Percentiles rank a stretch among this genome's conserved stretches.
phyloP scores from a whole-genome alignment of 352 stramenopile species.

The Pythium rishiriense region DNA sequence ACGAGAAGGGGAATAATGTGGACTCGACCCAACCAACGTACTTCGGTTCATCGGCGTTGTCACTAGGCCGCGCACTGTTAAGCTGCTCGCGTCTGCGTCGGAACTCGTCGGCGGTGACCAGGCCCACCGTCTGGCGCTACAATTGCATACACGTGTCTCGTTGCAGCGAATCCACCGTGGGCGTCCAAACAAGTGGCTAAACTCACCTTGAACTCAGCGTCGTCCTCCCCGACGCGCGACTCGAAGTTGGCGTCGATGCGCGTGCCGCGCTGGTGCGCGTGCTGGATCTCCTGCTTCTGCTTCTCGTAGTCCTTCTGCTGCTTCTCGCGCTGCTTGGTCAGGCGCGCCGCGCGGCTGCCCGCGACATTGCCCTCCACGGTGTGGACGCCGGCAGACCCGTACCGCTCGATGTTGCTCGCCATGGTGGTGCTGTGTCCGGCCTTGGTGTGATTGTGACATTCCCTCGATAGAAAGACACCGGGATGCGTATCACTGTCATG shows the following conservation, averaged over 20 bases:
- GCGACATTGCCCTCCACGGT: slow-evolving; percentile 97
- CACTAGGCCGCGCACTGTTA: slow-evolving; percentile 47
- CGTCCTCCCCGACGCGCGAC: slow-evolving; percentile 73
- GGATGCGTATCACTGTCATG: neutral
- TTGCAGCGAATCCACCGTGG: too few relatives aligned
- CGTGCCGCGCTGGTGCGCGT: slow-evolving; percentile 68
- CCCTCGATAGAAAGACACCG: slow-evolving; percentile 16
- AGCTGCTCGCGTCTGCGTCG: slow-evolving; percentile 84
- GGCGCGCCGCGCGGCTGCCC: slow-evolving; percentile 85
- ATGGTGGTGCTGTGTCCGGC: slow-evolving; percentile 27
- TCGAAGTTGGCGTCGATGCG: slow-evolving; percentile 93
- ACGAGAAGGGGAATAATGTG: slow-evolving; percentile 6
- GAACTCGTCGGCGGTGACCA: slow-evolving; percentile 96
- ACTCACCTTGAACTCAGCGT: slow-evolving; percentile 85
- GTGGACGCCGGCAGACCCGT: slow-evolving; percentile 89
- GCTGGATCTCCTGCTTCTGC: slow-evolving; percentile 91
- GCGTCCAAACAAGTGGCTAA: slow-evolving; percentile 12
- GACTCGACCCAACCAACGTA: neutral
- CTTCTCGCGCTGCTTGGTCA: slow-evolving; percentile 92
- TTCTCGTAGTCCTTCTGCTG: slow-evolving; percentile 94
- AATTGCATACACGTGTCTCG: too few relatives aligned
- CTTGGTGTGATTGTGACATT: slow-evolving; percentile 17
- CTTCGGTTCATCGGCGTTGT: slow-evolving; percentile 16
- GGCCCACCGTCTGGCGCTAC: slow-evolving; percentile 84
- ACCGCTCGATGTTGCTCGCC: slow-evolving; percentile 71